phyloP scores from a whole-genome alignment of 495 filamentous ascomycete genomes.

The Penicillium coprophilum region DNA sequence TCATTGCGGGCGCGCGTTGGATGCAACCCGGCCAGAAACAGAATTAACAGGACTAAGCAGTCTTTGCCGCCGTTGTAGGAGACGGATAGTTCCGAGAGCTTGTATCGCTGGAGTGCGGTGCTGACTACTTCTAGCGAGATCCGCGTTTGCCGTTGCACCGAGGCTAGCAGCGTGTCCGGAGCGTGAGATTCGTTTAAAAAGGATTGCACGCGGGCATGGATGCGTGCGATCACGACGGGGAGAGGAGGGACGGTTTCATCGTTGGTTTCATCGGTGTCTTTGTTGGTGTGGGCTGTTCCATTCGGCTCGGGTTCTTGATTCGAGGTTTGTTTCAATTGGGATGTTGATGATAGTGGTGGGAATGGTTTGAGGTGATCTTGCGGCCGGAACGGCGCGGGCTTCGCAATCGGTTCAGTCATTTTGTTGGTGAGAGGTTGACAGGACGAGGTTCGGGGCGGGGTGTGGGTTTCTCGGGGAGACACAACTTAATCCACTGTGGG shows the following conservation, averaged over 20 bases:
- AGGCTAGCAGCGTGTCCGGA: slow-evolving; percentile 54
- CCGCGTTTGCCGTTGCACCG: slow-evolving; percentile 70
- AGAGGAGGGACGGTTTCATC: slow-evolving; percentile 25
- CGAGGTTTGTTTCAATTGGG: background rate
- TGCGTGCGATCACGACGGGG: slow-evolving; percentile 53
- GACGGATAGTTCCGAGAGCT: slow-evolving; percentile 75
- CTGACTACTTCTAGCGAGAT: slow-evolving; percentile 68
- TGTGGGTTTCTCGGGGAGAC: slow-evolving; percentile 23
- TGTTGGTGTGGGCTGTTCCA: slow-evolving; percentile 1
- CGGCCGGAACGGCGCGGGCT: background rate
- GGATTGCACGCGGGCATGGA: slow-evolving; percentile 61
- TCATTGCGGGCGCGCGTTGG: slow-evolving; percentile 16
- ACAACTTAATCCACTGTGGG: slow-evolving; percentile 26
- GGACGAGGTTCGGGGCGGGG: slow-evolving; percentile 21
- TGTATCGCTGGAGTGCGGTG: slow-evolving; percentile 69
- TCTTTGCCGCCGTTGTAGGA: slow-evolving; percentile 99
- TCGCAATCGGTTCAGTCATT: slow-evolving; percentile 14
- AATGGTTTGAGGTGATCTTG: slow-evolving; percentile 11
- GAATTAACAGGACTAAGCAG: slow-evolving; percentile 88
- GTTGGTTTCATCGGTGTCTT: background rate
- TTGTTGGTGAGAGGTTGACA: slow-evolving; percentile 12
- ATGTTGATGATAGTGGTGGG: slow-evolving; percentile 4
- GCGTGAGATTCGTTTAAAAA: slow-evolving; percentile 66
- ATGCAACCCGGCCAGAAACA: slow-evolving; percentile 73
- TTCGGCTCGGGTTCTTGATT: background rate